Base-by-base conservation (phyloP, 208 protist species). In the Leishmania turanica region DNA sequence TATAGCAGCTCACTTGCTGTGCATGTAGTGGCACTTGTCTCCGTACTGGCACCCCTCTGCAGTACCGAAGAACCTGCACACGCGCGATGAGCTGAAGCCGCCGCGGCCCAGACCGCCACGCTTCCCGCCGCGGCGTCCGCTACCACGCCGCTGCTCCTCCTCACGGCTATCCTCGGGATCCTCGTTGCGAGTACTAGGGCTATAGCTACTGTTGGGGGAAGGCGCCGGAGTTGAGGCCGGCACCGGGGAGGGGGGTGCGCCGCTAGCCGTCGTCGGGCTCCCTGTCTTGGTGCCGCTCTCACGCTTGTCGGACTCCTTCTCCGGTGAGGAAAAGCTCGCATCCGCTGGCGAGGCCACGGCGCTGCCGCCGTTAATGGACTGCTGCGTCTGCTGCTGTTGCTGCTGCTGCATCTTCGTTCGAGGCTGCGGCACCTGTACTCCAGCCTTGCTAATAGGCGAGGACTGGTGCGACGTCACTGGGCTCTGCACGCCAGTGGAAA, bases 371-470 rank as follows among this genome's bases (percentile, higher is more conserved):
- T n/a, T 65, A 54, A 75, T 78, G 5, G 80, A n/a, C 17, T 71
- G 74, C 31, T 75, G 84, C 53, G 54, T 60, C 62, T 84, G 88
- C 66, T 82, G 85, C 60, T 89, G 78, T 73, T 85, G 87, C 73
- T 85, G 88, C 58, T 86, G 79, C 77, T 93, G 85, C 80, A 87
- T 83, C 82, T 88, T 88, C 3, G 92, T 93, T 27, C 90, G 89
- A 72, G 90, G 92, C 83, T 92, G 92, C 19, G 92, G 90, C 53
- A 93, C 86, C 68, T 92, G 88, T 64, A 94, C 81, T 21, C 77
- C 74, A 0, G 80, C 69, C 60, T 84, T 84, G 82, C 80, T 79
- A 17, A 62, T 77, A 31, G 82, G 80, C 2, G 82, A 85, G 9
- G 78, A 78, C 53, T 82, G 83, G 7, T 69, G 69, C 27, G 83